A percentile compares a stretch with the other conserved stretches of the same genome.
phyloP scores from a whole-genome alignment of 1,139 yeast genomes.

The Magnusiomyces sp. region DNA sequence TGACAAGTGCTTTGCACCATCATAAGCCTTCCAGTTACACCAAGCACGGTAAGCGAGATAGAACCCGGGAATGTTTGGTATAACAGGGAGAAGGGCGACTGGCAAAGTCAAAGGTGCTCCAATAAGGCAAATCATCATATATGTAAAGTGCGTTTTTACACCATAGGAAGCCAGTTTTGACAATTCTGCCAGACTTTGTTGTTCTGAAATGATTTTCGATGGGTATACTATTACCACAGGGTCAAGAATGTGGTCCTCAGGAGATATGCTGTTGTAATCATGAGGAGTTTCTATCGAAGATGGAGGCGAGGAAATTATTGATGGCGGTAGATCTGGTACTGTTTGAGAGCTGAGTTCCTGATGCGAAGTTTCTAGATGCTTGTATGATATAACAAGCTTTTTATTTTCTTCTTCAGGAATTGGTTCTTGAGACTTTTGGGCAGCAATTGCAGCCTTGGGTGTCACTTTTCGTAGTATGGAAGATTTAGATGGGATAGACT shows the following conservation, averaged over 20 bases:
- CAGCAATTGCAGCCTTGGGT: constrained; percentile 3
- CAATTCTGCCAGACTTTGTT: constrained; percentile 24
- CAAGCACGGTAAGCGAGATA: constrained; percentile 75
- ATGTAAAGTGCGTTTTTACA: constrained; percentile 37
- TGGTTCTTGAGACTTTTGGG: constrained; percentile 7
- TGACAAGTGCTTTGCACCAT: constrained; percentile 64
- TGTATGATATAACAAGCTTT: no score
- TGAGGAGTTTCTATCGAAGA: constrained; percentile 11
- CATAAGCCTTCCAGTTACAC: constrained; percentile 71
- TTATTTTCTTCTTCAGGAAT: constrained; percentile 7
- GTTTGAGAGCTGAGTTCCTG: no score
- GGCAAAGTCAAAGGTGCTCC: constrained; percentile 78
- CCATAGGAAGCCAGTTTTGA: constrained; percentile 32
- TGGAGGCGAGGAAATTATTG: no score
- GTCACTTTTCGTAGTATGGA: constrained; percentile 19
- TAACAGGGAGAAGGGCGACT: constrained; percentile 68
- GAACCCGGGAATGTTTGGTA: constrained; percentile 94
- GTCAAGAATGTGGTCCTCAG: constrained; percentile 9
- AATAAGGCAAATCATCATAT: constrained; percentile 42
- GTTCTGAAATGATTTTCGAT: constrained; percentile 16
- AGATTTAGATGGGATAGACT: constrained; percentile 39
- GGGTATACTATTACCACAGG: constrained; percentile 27
- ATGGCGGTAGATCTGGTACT: no score
- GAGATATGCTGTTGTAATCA: neutral
- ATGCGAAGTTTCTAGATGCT: no score